A percentile compares a stretch with the other conserved stretches of the same genome.
Conservation (phyloP, 352 stramenopile genomes). For the Phytophthora quininea region DNA sequence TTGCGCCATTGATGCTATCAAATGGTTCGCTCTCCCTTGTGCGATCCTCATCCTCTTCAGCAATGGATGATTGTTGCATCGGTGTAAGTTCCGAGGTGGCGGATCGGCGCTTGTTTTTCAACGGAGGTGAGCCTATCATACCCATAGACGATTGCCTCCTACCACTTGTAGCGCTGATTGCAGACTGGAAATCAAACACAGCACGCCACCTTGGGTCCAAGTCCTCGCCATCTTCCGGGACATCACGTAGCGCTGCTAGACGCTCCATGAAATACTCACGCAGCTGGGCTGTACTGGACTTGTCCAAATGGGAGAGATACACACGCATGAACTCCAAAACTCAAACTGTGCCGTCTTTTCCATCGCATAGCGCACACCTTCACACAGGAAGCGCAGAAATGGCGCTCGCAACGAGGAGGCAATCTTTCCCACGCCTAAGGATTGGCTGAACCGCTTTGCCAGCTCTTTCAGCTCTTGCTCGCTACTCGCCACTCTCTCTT, state of each 20-base stretch:
- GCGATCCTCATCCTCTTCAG: slow-evolving; percentile 37
- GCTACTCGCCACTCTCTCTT: slow-evolving; percentile 52
- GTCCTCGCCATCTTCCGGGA: slow-evolving; percentile 46
- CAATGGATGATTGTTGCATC: slow-evolving; percentile 41
- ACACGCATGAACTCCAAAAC: slow-evolving; percentile 75
- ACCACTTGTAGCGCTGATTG: slow-evolving; percentile 29
- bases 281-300: slow-evolving; percentile 63
- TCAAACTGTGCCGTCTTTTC: slow-evolving; percentile 60
- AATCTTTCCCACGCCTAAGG: slow-evolving; percentile 81
- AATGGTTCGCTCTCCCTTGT: slow-evolving; percentile 1
- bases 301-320: slow-evolving; percentile 80
- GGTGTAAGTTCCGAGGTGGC: slow-evolving; percentile 42
- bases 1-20: background rate
- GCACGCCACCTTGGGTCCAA: slow-evolving; percentile 55
- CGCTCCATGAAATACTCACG: slow-evolving; percentile 73
- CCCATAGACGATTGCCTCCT: slow-evolving; percentile 14
- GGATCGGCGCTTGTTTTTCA: slow-evolving; percentile 41
- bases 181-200: slow-evolving; percentile 75
- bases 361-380: slow-evolving; percentile 79
- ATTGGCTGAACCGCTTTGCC: slow-evolving; percentile 82
- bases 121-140: slow-evolving; percentile 28
- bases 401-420: slow-evolving; percentile 61
- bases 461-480: slow-evolving; percentile 71
- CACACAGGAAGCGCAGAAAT: slow-evolving; percentile 84
- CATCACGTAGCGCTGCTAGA: slow-evolving; percentile 49